phyloP scores from a whole-genome alignment of 345 rosid species.

The Gossypium bickii region DNA sequence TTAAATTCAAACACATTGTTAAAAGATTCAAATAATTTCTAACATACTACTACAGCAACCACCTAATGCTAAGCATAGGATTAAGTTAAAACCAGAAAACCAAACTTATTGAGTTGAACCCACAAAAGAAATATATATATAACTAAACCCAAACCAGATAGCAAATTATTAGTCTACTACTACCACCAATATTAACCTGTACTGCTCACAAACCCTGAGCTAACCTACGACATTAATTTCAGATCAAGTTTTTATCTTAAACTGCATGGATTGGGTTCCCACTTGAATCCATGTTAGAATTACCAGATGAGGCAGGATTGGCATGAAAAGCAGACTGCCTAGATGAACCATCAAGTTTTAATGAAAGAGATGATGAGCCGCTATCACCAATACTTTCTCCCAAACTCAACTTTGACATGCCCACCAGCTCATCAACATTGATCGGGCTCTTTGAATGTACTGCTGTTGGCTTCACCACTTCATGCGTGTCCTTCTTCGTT shows the following conservation, averaged over 20 bases:
- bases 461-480: constrained; percentile 85
- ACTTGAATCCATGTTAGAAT: constrained; percentile 43
- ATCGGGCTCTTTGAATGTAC: constrained; percentile 79
- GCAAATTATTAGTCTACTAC: constrained; percentile 37
- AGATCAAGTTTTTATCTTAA: constrained; percentile 19
- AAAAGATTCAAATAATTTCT: constrained; percentile 35
- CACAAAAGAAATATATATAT: constrained; percentile 27
- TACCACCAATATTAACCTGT: constrained; percentile 30
- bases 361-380: constrained; percentile 61
- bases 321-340: constrained; percentile 97
- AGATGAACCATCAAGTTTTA: constrained; percentile 69
- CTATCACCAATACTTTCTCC: constrained; percentile 55
- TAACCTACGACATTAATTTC: constrained; percentile 22
- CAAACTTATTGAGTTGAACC: constrained; percentile 27
- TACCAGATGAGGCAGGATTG: constrained; percentile 50
- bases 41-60: constrained; percentile 20
- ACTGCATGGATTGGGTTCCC: constrained; percentile 62
- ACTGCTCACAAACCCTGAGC: constrained; percentile 20
- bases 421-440: constrained; percentile 84
- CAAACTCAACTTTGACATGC: constrained; percentile 83
- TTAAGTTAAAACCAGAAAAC: constrained; percentile 9
- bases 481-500: constrained; percentile 40
- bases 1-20: constrained; percentile 7
- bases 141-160: constrained; percentile 21
- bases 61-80: constrained; percentile 28